Evolutionary conservation across 2,329 filamentous ascomycete species (phyloP).

Genomic region (Colletotrichum tamarilloi): DNA sequence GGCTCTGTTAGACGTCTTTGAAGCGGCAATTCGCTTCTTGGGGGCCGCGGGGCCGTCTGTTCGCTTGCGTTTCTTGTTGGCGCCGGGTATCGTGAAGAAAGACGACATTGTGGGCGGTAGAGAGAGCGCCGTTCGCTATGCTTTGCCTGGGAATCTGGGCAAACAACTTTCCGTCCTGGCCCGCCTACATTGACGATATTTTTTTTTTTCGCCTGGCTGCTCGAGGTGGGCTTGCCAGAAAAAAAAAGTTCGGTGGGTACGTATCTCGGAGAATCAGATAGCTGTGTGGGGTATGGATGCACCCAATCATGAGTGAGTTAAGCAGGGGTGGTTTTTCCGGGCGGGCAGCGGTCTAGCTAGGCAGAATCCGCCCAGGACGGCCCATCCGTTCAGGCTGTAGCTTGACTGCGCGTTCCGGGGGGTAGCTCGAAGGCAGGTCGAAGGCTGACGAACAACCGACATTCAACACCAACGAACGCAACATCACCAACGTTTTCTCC

Average conservation of each 20-base stretch:
- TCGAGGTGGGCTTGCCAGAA: conserved; percentile 40
- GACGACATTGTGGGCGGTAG: conserved; percentile 77
- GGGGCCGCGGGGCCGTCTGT: conserved; percentile 62
- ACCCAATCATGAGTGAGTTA: conserved; percentile 11
- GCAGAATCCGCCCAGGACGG: conserved; percentile 41
- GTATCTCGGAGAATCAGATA: conserved; percentile 31
- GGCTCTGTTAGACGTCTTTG: conserved; percentile 55
- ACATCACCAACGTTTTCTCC: conserved; percentile 25
- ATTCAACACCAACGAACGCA: conserved; percentile 9
- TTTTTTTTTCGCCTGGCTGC: conserved; percentile 33
- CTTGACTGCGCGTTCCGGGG: conserved; percentile 51
- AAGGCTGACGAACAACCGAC: conserved; percentile 33
- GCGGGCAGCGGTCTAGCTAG: conserved; percentile 45
- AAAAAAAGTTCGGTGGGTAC: conserved; percentile 52
- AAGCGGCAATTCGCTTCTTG: conserved; percentile 68
- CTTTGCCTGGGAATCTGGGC: conserved; percentile 35
- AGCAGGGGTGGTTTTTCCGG: conserved; percentile 27
- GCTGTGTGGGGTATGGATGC: conserved; percentile 8
- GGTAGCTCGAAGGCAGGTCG: conserved; percentile 32
- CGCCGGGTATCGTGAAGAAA: conserved; percentile 91
- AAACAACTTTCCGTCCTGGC: conserved; percentile 40
- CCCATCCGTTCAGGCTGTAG: conserved; percentile 51
- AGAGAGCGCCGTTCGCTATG: conserved; percentile 21
- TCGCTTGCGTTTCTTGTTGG: conserved; percentile 92
- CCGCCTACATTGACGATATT: conserved; percentile 38